Percentiles rank a stretch among this genome's conserved stretches.
Conservation (phyloP, 2,329 filamentous ascomycete genomes). For the Aspergillus vadensis region DNA sequence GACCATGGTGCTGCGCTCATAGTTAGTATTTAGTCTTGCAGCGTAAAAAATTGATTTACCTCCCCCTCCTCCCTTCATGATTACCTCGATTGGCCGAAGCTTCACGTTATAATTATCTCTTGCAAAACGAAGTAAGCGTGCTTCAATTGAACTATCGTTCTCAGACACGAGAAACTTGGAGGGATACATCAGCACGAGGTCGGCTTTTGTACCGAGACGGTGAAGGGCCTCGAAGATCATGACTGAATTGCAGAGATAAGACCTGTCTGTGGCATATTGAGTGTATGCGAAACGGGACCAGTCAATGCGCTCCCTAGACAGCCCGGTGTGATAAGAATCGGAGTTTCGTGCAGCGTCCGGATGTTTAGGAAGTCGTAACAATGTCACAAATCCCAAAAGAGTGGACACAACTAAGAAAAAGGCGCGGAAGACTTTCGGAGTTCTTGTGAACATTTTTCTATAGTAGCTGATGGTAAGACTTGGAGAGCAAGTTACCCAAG, state of each 20-base stretch:
- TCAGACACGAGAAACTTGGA: not conserved
- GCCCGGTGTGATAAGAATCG: not conserved
- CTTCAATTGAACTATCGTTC: not conserved
- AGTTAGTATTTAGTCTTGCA: not conserved
- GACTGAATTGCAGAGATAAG: slow-evolving; percentile 38
- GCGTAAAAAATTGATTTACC: not conserved
- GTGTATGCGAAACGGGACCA: slow-evolving; percentile 27
- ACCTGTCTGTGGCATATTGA: slow-evolving; percentile 34
- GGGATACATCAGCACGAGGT: slow-evolving; percentile 3
- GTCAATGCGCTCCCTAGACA: not conserved
- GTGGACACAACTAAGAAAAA: not conserved
- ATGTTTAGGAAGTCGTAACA: not conserved
- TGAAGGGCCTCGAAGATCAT: slow-evolving; percentile 28
- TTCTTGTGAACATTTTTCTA: not conserved
- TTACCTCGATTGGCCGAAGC: not conserved
- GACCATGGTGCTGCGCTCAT: slow-evolving; percentile 55
- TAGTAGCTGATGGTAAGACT: not conserved
- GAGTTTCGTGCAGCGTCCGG: too few relatives aligned
- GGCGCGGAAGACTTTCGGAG: not conserved
- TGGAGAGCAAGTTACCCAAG: not conserved
- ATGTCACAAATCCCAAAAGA: not conserved
- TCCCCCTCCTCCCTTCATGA: not conserved
- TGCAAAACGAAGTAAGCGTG: not conserved
- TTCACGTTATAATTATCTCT: not conserved
- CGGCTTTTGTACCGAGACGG: not conserved